phyloP scores from a whole-genome alignment of 306 rosid species.

The Rosa lucieae region DNA sequence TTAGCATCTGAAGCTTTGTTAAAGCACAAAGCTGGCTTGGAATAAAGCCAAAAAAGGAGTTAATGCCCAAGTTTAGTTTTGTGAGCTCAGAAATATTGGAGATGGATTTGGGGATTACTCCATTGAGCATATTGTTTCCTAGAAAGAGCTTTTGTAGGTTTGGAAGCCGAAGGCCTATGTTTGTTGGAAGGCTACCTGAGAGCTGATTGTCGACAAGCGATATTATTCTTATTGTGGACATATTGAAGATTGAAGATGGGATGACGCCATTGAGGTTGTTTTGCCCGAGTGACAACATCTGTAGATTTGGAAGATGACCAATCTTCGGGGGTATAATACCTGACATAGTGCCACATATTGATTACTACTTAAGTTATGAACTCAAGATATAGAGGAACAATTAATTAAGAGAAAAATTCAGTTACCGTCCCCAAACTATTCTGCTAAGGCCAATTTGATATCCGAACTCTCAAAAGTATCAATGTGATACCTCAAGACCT shows the following conservation, averaged over 20 bases:
- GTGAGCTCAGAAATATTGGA: not conserved
- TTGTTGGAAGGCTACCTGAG: conserved; percentile 20
- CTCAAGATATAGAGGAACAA: no score
- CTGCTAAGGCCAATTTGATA: no score
- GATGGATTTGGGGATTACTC: conserved; percentile 8
- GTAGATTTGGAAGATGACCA: conserved; percentile 14
- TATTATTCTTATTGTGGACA: not conserved
- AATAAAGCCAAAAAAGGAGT: conserved; percentile 15
- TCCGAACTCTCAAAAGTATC: no score
- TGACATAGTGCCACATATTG: no score
- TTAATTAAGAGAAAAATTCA: no score
- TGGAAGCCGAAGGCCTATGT: conserved; percentile 10
- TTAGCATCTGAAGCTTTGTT: not conserved
- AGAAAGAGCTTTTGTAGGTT: not conserved
- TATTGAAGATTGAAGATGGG: conserved; percentile 27
- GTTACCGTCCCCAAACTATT: no score
- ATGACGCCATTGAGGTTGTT: conserved; percentile 18
- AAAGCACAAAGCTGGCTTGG: not conserved
- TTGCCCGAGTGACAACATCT: fast-evolving
- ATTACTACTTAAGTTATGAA: no score
- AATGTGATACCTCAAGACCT: no score
- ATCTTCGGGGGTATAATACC: conserved; percentile 5
- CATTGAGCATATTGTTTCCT: no score
- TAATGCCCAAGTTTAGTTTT: not conserved
- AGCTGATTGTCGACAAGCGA: not conserved